Evolutionary conservation across 129 eudicot genomes (phyloP).

Genomic region (Pseudognaphalium luteoalbum): DNA sequence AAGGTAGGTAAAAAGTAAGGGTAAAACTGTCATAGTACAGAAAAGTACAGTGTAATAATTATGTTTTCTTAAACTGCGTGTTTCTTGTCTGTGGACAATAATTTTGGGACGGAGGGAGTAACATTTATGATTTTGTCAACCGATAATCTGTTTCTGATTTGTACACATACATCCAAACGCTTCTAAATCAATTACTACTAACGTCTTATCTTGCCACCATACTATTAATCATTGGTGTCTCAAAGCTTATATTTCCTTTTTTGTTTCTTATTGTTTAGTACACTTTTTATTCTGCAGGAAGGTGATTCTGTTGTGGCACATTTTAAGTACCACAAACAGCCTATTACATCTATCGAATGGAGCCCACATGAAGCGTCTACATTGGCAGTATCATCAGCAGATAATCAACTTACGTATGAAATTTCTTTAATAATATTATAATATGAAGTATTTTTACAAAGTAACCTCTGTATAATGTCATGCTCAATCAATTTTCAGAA

Average conservation of each 20-base stretch:
- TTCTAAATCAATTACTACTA: not conserved
- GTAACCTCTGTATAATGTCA: not conserved
- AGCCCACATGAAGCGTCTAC: constrained; percentile 95
- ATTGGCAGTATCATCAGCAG: constrained; percentile 83
- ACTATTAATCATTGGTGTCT: not conserved
- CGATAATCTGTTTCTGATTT: not conserved
- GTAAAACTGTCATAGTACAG: too few relatives aligned
- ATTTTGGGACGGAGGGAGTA: too few relatives aligned
- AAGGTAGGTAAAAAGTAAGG: too few relatives aligned
- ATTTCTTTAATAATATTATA: not conserved
- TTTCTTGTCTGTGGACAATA: too few relatives aligned
- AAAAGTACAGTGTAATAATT: too few relatives aligned
- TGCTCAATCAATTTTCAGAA: constrained; percentile 40
- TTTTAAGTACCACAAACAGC: constrained; percentile 91
- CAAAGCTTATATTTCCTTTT: not conserved
- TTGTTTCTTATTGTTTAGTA: not conserved
- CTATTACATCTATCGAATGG: constrained; percentile 98
- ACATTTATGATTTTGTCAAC: not conserved
- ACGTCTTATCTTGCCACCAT: not conserved
- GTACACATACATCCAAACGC: not conserved
- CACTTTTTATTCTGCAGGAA: constrained; percentile 44
- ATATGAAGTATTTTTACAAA: constrained; percentile 5
- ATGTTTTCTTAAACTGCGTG: too few relatives aligned
- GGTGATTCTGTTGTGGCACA: constrained; percentile 84
- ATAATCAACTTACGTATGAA: constrained; percentile 90